phyloP scores from a whole-genome alignment of 2,329 filamentous ascomycete genomes.

The Fusarium sp. region DNA sequence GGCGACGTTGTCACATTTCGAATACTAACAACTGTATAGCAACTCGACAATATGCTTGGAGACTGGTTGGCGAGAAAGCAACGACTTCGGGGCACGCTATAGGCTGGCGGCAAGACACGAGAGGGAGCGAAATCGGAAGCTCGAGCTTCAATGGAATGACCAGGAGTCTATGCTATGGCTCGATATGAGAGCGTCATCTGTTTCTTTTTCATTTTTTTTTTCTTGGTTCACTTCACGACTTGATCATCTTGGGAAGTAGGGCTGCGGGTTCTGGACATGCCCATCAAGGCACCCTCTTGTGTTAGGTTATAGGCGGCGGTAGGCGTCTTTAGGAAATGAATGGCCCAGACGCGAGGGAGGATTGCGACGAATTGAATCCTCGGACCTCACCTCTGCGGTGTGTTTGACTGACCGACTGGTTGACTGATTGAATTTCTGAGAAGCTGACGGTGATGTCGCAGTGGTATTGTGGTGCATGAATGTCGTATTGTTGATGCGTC shows the following conservation, averaged over 20 bases:
- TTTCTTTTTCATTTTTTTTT: constrained; percentile 17
- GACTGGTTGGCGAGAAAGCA: constrained; percentile 82
- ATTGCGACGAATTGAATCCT: constrained; percentile 43
- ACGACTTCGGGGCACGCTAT: constrained; percentile 66
- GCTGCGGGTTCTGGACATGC: constrained; percentile 42
- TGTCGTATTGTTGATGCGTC: not conserved
- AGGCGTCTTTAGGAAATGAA: constrained; percentile 42
- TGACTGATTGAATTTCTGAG: not conserved
- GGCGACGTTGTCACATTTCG: not conserved
- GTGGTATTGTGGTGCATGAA: constrained; percentile 1
- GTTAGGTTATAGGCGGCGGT: constrained; percentile 42
- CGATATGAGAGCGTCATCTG: constrained; percentile 22
- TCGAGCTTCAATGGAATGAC: constrained; percentile 15
- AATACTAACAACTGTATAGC: constrained; percentile 55
- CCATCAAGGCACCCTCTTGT: constrained; percentile 39
- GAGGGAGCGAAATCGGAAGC: constrained; percentile 3
- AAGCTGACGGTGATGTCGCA: constrained; percentile 14
- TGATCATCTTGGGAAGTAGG: constrained; percentile 43
- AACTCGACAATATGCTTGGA: constrained; percentile 88
- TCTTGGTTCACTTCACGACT: constrained; percentile 42
- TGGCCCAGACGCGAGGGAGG: constrained; percentile 28
- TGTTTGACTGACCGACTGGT: not conserved
- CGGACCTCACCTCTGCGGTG: constrained; percentile 26
- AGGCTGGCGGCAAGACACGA: constrained; percentile 11
- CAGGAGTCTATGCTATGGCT: constrained; percentile 21